These are phyloP conservation scores for Teratosphaeria viscida DNA, from an alignment of 2,329 filamentous ascomycete species.

Conservation along the genomic window DNA sequence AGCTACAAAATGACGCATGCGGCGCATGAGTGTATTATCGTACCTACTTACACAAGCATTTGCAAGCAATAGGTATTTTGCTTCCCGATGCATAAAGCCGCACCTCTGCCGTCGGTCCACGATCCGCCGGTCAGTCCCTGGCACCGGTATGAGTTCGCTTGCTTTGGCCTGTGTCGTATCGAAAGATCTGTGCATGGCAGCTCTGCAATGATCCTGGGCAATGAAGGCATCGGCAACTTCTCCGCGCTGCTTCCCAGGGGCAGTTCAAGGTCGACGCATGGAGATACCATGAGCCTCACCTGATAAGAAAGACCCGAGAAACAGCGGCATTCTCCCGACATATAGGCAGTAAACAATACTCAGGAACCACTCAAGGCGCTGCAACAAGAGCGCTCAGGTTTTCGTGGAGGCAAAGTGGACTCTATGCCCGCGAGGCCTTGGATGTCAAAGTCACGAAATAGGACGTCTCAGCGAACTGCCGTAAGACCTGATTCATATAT, in stretches of 20 bases:
- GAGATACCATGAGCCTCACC: not conserved
- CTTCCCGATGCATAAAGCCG: not conserved
- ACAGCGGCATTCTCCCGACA: slow-evolving; percentile 11
- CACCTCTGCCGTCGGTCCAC: not conserved
- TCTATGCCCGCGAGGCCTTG: no score
- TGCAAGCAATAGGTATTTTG: not conserved
- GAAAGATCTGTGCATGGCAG: not conserved
- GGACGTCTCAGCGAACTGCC: no score
- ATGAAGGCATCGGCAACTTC: not conserved
- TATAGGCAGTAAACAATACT: no score
- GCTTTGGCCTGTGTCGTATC: not conserved
- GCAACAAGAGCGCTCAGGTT: no score
- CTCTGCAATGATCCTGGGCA: not conserved
- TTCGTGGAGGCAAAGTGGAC: no score
- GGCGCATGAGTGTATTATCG: not conserved
- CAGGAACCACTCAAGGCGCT: no score
- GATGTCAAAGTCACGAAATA: no score
- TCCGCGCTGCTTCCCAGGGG: not conserved
- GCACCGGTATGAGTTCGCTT: not conserved
- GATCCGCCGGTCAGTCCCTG: not conserved
- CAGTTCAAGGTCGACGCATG: not conserved
- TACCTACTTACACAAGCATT: not conserved
- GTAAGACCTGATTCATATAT: no score
- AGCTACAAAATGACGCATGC: not conserved
- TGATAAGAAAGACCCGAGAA: not conserved